Conservation (phyloP, 257 asterid species). For the Solanum medicagineum region DNA sequence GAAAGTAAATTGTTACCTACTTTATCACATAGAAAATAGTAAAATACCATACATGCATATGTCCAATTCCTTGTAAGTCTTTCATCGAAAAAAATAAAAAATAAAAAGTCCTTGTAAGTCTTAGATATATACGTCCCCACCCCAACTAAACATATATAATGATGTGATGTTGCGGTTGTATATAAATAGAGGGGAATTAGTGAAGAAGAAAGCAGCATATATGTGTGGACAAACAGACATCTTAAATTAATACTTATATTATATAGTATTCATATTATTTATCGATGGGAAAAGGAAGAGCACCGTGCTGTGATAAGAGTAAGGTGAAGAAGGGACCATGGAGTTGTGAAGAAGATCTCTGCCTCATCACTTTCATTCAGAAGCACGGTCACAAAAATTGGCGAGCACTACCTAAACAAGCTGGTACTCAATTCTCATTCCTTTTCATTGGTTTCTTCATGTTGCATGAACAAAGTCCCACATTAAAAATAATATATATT, state of each 20-base stretch:
- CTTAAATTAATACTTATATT: too few relatives aligned
- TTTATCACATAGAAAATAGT: neutral
- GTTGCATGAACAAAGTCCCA: too few relatives aligned
- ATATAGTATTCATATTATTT: neutral
- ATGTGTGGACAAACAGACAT: neutral
- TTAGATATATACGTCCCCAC: neutral
- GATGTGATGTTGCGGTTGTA: too few relatives aligned
- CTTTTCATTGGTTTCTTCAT: too few relatives aligned
- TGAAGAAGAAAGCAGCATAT: neutral
- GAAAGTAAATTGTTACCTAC: neutral
- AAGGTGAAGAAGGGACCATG: constrained; percentile 64
- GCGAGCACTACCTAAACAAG: constrained; percentile 70
- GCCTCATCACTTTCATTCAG: constrained; percentile 35
- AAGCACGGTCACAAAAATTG: constrained; percentile 53
- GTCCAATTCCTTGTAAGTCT: too few relatives aligned
- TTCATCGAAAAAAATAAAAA: too few relatives aligned
- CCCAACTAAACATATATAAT: neutral
- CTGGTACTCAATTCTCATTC: constrained; percentile 2
- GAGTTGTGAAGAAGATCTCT: constrained; percentile 55
- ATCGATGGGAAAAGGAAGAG: constrained; percentile 42
- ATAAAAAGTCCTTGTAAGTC: neutral
- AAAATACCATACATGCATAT: too few relatives aligned
- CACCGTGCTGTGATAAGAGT: constrained; percentile 65
- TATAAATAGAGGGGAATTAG: neutral
- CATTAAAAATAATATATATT: too few relatives aligned